A percentile compares a stretch with the other conserved stretches of the same genome.
These are phyloP conservation scores for Solanum sitiens DNA, from an alignment of 257 asterid genomes.

Conservation along the genomic window DNA sequence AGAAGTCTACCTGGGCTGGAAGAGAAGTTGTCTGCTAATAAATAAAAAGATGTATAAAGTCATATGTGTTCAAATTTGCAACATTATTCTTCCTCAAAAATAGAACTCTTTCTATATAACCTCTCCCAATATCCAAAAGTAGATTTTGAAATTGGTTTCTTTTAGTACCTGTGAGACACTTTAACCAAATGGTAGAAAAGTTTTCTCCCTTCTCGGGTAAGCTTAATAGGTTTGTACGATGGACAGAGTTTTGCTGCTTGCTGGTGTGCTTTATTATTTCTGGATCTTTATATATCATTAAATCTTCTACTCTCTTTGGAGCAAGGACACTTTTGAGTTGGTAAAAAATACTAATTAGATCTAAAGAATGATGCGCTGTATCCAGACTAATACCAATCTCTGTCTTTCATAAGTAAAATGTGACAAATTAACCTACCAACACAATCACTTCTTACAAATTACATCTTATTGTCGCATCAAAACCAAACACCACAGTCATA, in stretches of 20 bases:
- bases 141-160: neutral
- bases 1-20: neutral
- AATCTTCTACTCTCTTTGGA: neutral
- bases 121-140: neutral
- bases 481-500: neutral
- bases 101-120: neutral
- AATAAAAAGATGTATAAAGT: neutral
- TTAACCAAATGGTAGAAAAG: neutral
- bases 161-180: neutral
- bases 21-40: neutral
- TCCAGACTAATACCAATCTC: neutral
- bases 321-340: neutral
- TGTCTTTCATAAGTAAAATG: neutral
- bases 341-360: neutral
- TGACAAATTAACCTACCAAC: neutral
- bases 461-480: neutral
- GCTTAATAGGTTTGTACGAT: neutral
- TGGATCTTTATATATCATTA: neutral
- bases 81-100: neutral
- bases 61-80: neutral
- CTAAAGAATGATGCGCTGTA: neutral
- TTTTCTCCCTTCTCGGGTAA: neutral
- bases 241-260: neutral
- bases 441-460: neutral
- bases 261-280: neutral